phyloP scores from a whole-genome alignment of 164 flowering plant species.

The Liquidambar formosana region DNA sequence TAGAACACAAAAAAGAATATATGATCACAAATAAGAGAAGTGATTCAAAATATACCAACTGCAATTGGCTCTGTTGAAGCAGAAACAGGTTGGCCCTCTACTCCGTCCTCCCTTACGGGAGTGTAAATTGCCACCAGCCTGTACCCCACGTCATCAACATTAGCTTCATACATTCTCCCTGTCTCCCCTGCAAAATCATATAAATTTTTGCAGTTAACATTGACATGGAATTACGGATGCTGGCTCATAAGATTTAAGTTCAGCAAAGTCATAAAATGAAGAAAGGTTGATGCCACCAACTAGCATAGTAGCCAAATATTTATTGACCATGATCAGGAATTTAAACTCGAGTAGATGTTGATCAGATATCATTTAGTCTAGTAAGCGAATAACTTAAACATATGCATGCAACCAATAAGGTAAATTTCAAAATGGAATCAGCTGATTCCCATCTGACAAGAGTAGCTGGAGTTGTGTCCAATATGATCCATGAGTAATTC shows the following conservation, averaged over 20 bases:
- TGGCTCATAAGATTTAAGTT: neutral
- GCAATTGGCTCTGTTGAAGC: slow-evolving; percentile 94
- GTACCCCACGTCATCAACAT: slow-evolving; percentile 98
- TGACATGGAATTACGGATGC: neutral
- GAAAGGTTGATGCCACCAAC: too few relatives aligned
- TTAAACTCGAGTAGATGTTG: too few relatives aligned
- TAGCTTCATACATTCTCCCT: slow-evolving; percentile 95
- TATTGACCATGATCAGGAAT: too few relatives aligned
- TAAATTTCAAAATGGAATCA: too few relatives aligned
- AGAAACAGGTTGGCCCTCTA: slow-evolving; percentile 94
- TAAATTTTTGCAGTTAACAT: neutral
- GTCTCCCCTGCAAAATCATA: slow-evolving; percentile 70
- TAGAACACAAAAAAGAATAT: neutral
- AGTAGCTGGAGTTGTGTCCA: too few relatives aligned
- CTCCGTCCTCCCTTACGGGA: slow-evolving; percentile 91
- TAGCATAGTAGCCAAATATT: too few relatives aligned
- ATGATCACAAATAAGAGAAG: neutral
- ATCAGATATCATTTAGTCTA: too few relatives aligned
- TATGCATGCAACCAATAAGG: too few relatives aligned
- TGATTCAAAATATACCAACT: slow-evolving; percentile 55
- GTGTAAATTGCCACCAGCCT: slow-evolving; percentile 89
- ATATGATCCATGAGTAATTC: too few relatives aligned
- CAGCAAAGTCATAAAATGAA: too few relatives aligned
- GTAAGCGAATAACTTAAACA: too few relatives aligned
- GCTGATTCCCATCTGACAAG: too few relatives aligned